Evolutionary conservation across 2,329 filamentous ascomycete species (phyloP).

Genomic region (Emericellopsis atlantica): DNA sequence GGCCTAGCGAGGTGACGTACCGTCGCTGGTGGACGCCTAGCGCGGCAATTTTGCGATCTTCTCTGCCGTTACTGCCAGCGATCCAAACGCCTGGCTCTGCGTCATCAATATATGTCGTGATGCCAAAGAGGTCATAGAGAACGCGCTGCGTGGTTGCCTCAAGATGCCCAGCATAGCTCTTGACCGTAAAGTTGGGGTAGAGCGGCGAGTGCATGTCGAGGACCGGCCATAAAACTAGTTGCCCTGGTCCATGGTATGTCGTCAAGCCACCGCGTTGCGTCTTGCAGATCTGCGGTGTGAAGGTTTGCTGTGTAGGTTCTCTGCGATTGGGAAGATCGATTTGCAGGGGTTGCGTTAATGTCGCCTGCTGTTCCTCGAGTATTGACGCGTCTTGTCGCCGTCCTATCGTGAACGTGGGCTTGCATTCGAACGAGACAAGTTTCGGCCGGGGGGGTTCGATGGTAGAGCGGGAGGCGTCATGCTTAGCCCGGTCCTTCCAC

Average conservation of each 20-base stretch:
- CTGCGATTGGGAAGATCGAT: constrained; percentile 11
- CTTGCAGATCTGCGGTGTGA: constrained; percentile 48
- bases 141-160: constrained; percentile 64
- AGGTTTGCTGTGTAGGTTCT: constrained; percentile 16
- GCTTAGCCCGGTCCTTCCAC: constrained; percentile 8
- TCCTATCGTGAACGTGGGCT: constrained; percentile 80
- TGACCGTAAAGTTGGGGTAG: constrained; percentile 51
- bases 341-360: constrained; percentile 27
- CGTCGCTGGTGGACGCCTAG: constrained; percentile 84
- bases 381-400: constrained; percentile 56
- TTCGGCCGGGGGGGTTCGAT: constrained; percentile 45
- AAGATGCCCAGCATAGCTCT: constrained; percentile 66
- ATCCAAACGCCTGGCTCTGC: constrained; percentile 83
- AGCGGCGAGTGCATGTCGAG: constrained; percentile 56
- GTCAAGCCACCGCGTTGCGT: constrained; percentile 80
- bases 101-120: constrained; percentile 47
- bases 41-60: constrained; percentile 68
- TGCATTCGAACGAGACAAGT: constrained; percentile 71
- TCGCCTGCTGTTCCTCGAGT: constrained; percentile 24
- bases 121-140: constrained; percentile 40
- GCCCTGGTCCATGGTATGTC: constrained; percentile 91
- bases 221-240: constrained; percentile 85
- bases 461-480: not conserved
- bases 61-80: constrained; percentile 10
- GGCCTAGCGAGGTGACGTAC: constrained; percentile 72